These are phyloP conservation scores for Colletotrichum horii DNA, from an alignment of 2,329 filamentous ascomycete species.

Conservation along the genomic window DNA sequence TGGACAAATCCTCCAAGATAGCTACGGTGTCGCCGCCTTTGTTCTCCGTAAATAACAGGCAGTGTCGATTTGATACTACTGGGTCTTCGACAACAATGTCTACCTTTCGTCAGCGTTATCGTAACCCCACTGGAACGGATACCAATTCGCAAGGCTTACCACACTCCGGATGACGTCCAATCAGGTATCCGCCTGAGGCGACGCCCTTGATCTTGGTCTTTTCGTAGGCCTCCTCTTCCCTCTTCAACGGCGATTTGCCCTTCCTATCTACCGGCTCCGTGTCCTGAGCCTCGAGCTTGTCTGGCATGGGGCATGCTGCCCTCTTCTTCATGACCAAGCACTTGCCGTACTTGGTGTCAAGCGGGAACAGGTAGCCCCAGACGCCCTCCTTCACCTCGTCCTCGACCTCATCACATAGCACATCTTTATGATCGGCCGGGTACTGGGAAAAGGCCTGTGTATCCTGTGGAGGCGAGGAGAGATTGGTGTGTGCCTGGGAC, in stretches of 20 bases:
- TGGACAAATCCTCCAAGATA: conserved; percentile 90
- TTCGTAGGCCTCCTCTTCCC: conserved; percentile 67
- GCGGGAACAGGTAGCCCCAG: conserved; percentile 92
- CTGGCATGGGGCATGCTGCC: conserved; percentile 68
- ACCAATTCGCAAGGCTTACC: conserved; percentile 61
- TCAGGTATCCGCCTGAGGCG: conserved; percentile 82
- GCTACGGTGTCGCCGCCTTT: conserved; percentile 67
- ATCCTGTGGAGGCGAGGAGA: conserved; percentile 69
- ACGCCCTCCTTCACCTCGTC: conserved; percentile 86
- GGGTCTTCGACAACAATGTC: conserved; percentile 78
- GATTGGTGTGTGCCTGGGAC: conserved; percentile 35
- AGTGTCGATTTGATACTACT: conserved; percentile 88
- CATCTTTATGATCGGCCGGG: conserved; percentile 68
- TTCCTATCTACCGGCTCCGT: conserved; percentile 42
- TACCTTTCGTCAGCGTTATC: conserved; percentile 29
- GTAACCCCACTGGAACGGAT: background rate
- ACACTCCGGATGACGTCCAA: conserved; percentile 93
- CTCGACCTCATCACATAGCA: conserved; percentile 80
- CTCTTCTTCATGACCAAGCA: conserved; percentile 78
- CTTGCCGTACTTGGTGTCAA: conserved; percentile 72
- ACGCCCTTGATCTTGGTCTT: conserved; percentile 64
- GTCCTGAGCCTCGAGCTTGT: conserved; percentile 44
- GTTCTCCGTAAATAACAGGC: conserved; percentile 68
- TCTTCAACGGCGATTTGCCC: conserved; percentile 50
- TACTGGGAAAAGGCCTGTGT: conserved; percentile 73